Evolutionary conservation across 2,329 filamentous ascomycete species (phyloP).

Genomic region (Fusarium sp.): DNA sequence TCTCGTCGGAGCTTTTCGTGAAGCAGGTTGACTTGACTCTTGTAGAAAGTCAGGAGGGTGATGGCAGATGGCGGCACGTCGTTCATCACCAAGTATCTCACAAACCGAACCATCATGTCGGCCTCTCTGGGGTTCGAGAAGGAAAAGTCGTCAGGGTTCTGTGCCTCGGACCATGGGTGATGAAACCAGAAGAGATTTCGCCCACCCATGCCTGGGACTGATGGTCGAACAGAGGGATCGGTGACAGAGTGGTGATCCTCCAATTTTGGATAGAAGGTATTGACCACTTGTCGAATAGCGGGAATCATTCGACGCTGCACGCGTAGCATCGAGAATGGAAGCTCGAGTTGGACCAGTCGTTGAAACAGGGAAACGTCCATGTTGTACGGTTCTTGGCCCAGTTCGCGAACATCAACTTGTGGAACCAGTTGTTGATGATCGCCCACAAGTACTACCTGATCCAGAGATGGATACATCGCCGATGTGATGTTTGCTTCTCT

Average conservation of each 20-base stretch:
- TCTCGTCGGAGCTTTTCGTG: slow-evolving; percentile 58
- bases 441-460: slow-evolving; percentile 72
- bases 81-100: slow-evolving; percentile 78
- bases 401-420: slow-evolving; percentile 70
- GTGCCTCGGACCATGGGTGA: slow-evolving; percentile 71
- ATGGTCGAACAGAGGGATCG: slow-evolving; percentile 48
- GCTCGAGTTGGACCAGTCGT: slow-evolving; percentile 73
- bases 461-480: slow-evolving; percentile 62
- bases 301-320: slow-evolving; percentile 74
- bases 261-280: slow-evolving; percentile 60
- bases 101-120: slow-evolving; percentile 79
- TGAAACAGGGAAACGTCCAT: slow-evolving; percentile 85
- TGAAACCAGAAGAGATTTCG: slow-evolving; percentile 57
- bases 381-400: slow-evolving; percentile 71
- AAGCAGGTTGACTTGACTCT: slow-evolving; percentile 80
- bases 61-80: slow-evolving; percentile 71
- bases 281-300: slow-evolving; percentile 57
- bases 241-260: slow-evolving; percentile 58
- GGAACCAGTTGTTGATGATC: slow-evolving; percentile 85
- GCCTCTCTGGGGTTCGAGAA: slow-evolving; percentile 79
- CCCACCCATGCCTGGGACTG: slow-evolving; percentile 60
- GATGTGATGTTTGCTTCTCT: slow-evolving; percentile 71
- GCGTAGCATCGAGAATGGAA: slow-evolving; percentile 73
- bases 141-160: slow-evolving; percentile 70
- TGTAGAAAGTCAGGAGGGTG: slow-evolving; percentile 89